Evolutionary conservation across 1,284 basidiomycete genomes (phyloP).

Genomic region (Stygiomarasmius scandens): DNA sequence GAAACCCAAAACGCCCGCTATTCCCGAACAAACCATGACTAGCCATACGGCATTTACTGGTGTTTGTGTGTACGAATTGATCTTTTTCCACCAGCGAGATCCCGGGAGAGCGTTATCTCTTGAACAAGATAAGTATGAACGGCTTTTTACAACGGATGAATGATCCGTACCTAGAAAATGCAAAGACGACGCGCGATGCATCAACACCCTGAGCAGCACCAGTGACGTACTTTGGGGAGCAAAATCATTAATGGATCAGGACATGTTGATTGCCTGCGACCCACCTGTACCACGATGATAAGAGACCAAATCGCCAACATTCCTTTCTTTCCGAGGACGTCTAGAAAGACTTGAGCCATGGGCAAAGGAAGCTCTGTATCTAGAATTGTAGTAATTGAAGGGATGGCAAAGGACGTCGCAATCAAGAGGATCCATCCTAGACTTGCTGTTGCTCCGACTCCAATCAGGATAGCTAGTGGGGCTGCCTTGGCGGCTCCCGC

Average conservation of each 20-base stretch:
- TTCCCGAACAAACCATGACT: slow-evolving; percentile 57
- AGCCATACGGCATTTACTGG: slow-evolving; percentile 78
- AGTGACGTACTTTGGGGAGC: slow-evolving; percentile 67
- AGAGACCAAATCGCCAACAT: slow-evolving; percentile 74
- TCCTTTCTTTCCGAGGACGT: slow-evolving; percentile 66
- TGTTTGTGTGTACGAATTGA: slow-evolving; percentile 61
- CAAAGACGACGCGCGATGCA: slow-evolving; percentile 74
- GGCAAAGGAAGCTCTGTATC: slow-evolving; percentile 56
- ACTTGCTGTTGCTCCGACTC: slow-evolving; percentile 59
- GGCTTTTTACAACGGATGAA: background rate
- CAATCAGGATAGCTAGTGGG: slow-evolving; percentile 76
- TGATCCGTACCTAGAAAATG: slow-evolving; percentile 49
- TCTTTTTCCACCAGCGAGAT: slow-evolving; percentile 65
- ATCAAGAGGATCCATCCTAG: slow-evolving; percentile 69
- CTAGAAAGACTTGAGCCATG: slow-evolving; percentile 72
- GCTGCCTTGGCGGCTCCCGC: slow-evolving; percentile 67
- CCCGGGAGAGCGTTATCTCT: slow-evolving; percentile 74
- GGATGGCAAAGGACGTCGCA: slow-evolving; percentile 64
- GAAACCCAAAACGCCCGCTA: slow-evolving; percentile 70
- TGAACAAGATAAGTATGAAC: background rate
- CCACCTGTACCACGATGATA: slow-evolving; percentile 70
- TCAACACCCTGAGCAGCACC: slow-evolving; percentile 77
- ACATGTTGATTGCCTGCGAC: slow-evolving; percentile 6
- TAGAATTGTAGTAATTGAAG: slow-evolving; percentile 58
- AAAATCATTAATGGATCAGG: background rate